phyloP scores from a whole-genome alignment of 257 asterid genomes.

The Primulina huaijiensis region DNA sequence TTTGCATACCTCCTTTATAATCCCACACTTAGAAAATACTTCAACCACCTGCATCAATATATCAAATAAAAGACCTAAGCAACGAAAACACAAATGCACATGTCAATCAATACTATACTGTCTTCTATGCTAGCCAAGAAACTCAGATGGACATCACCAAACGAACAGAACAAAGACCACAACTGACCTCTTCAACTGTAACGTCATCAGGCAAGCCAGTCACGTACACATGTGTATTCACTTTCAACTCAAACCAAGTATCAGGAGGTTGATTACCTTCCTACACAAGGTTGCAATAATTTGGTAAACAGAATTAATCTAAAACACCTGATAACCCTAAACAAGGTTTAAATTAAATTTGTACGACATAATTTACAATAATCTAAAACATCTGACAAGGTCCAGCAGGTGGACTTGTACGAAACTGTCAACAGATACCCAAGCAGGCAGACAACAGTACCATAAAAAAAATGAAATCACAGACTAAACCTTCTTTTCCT shows the following conservation, averaged over 20 bases:
- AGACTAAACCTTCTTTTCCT: conserved; percentile 65
- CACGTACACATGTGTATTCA: conserved; percentile 90
- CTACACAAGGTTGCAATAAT: conserved; percentile 33
- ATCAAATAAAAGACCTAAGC: conserved; percentile 20
- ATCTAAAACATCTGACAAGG: background rate
- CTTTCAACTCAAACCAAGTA: conserved; percentile 95
- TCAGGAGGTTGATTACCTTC: conserved; percentile 97
- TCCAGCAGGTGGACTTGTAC: conserved; percentile 10
- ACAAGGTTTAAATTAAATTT: background rate
- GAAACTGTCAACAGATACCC: conserved; percentile 8
- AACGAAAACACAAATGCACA: conserved; percentile 13
- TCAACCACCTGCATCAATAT: conserved; percentile 65
- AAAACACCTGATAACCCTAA: conserved; percentile 16
- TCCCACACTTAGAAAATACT: conserved; percentile 89
- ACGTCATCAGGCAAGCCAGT: conserved; percentile 97
- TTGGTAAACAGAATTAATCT: background rate
- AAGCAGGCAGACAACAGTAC: conserved; percentile 18
- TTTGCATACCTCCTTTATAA: conserved; percentile 78
- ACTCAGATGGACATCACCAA: conserved; percentile 9
- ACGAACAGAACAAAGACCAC: conserved; percentile 16
- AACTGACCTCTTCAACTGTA: conserved; percentile 77
- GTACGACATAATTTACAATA: background rate
- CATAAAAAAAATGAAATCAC: conserved; percentile 14
- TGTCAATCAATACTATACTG: conserved; percentile 8
- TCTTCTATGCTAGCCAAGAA: conserved; percentile 7